A percentile compares a stretch with the other conserved stretches of the same genome.
Conservation (phyloP, 2,329 filamentous ascomycete species). For the Aureobasidium sp. region DNA sequence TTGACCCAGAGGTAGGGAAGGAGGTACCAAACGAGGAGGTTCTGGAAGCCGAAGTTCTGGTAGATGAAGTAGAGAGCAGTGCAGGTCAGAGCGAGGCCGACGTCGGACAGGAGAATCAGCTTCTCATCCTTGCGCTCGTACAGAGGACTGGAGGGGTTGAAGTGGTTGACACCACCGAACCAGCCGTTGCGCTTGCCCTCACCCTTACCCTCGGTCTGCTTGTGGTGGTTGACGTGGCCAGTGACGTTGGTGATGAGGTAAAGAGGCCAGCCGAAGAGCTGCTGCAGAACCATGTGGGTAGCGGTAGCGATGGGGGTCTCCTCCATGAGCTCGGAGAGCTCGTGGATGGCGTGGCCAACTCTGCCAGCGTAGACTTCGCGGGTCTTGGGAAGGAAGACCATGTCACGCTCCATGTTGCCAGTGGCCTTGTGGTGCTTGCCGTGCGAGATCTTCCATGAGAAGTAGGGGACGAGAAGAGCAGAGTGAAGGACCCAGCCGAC, state of each 20-base stretch:
- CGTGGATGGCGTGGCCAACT: constrained; percentile 67
- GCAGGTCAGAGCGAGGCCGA: constrained; percentile 60
- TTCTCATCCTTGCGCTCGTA: constrained; percentile 89
- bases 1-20: constrained; percentile 96
- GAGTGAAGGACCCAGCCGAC: constrained; percentile 92
- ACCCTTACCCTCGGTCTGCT: constrained; percentile 86
- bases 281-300: constrained; percentile 68
- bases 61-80: constrained; percentile 61
- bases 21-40: constrained; percentile 91
- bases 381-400: constrained; percentile 97
- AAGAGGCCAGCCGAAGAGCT: constrained; percentile 86
- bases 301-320: constrained; percentile 86
- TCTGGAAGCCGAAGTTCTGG: constrained; percentile 72
- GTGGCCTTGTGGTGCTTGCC: constrained; percentile 99
- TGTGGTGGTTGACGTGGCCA: constrained; percentile 90
- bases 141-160: constrained; percentile 77
- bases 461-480: constrained; percentile 85
- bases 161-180: constrained; percentile 85
- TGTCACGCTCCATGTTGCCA: constrained; percentile 93
- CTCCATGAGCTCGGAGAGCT: constrained; percentile 83
- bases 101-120: constrained; percentile 76
- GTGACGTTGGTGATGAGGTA: constrained; percentile 91
- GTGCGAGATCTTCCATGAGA: constrained; percentile 99
- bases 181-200: constrained; percentile 84
- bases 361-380: constrained; percentile 72